Evolutionary conservation across 306 rosid genomes (phyloP).

Genomic region (Sechiopsis laciniata): DNA sequence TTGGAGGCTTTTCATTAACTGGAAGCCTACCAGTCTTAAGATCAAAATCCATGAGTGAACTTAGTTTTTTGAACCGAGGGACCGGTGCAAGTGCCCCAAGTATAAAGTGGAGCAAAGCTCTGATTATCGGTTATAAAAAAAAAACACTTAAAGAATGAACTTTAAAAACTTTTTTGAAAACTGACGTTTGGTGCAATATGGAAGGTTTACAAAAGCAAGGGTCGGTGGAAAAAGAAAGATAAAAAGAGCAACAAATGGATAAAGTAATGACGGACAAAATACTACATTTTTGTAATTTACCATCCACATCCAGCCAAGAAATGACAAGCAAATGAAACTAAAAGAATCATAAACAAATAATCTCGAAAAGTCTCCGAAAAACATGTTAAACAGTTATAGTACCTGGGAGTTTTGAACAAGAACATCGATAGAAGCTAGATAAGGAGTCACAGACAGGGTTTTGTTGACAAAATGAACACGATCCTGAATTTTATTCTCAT

Average conservation of each 20-base stretch:
- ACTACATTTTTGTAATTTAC: background rate
- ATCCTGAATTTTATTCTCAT: conserved; percentile 64
- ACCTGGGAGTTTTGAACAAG: conserved; percentile 99
- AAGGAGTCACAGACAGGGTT: conserved; percentile 87
- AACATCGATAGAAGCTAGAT: conserved; percentile 81
- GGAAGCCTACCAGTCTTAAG: no score
- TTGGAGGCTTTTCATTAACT: no score
- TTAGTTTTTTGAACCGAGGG: no score
- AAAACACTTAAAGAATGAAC: background rate
- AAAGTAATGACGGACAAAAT: background rate
- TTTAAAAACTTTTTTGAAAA: background rate
- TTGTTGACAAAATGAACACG: conserved; percentile 88
- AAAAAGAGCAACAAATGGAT: background rate
- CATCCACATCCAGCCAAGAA: conserved; percentile 10
- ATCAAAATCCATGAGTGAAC: no score
- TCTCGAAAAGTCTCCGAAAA: background rate
- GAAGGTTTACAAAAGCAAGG: background rate
- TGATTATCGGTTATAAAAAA: no score
- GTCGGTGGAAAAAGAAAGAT: background rate
- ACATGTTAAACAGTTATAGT: conserved; percentile 11
- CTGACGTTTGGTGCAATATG: background rate
- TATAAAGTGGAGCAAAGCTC: no score
- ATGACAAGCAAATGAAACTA: background rate
- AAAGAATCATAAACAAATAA: background rate
- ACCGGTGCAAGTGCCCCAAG: no score